Evolutionary conservation across 2,329 filamentous ascomycete species (phyloP).

Genomic region (Xylariaceae sp.): DNA sequence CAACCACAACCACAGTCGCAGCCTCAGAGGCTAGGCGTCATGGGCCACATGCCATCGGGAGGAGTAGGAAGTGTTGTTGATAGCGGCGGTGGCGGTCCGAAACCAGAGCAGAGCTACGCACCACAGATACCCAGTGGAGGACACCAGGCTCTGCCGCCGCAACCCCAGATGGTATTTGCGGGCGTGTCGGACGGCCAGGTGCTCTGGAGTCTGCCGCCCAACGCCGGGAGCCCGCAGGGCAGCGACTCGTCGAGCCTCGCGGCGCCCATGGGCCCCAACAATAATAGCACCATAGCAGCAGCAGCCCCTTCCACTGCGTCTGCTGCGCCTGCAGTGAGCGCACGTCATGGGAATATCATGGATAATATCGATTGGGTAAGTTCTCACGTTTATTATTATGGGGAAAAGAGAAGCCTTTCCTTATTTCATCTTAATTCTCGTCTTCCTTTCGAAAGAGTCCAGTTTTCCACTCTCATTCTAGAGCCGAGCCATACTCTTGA

Average conservation of each 20-base stretch:
- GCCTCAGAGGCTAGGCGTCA: background rate
- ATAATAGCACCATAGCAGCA: background rate
- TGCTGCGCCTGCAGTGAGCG: background rate
- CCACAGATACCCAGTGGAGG: background rate
- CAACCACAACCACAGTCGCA: constrained; percentile 8
- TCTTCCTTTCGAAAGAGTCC: too few species aligned
- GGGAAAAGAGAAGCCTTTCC: too few species aligned
- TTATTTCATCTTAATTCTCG: too few species aligned
- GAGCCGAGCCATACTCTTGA: too few species aligned
- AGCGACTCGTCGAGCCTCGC: constrained; percentile 48
- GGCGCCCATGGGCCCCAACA: constrained; percentile 16
- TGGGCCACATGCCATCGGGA: constrained; percentile 1
- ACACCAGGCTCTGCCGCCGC: constrained; percentile 8
- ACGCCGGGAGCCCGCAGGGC: constrained; percentile 49
- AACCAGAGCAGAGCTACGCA: constrained; percentile 17
- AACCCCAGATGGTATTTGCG: constrained; percentile 48
- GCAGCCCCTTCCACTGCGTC: background rate
- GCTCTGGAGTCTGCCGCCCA: constrained; percentile 51
- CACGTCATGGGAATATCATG: constrained; percentile 44
- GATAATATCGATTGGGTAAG: constrained; percentile 71
- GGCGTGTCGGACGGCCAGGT: constrained; percentile 56
- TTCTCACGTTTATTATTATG: constrained; percentile 29
- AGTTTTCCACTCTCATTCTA: too few species aligned
- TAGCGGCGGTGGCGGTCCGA: background rate
- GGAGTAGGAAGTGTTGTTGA: background rate